Base-by-base conservation (phyloP, 805 yeast genomes). In the Yarrowia bubula region DNA sequence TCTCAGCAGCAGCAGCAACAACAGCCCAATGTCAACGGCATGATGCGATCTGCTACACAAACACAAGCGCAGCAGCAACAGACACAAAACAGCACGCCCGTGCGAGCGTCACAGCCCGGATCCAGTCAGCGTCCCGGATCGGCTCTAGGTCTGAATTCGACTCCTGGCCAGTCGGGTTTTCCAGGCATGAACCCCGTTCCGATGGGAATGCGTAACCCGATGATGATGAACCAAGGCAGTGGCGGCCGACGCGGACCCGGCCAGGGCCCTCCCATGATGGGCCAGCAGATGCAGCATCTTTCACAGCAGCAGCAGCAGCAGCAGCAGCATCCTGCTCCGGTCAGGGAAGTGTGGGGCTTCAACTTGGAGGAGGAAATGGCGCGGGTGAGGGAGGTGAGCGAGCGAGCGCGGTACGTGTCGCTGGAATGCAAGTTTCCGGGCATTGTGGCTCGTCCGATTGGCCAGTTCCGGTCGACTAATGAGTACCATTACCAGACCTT, bases 401-500 rank as follows among this genome's bases (percentile, higher is more conserved):
- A 75, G 28, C 72, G 74, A 43, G 79, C 76, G 70, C 76, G 76
- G 53, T 76, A 74, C 63, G 71, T 79, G 8, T 73, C 81, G 3
- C 83, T 92, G 66, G 92, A 92, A 70, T 92, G 96, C 53, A 98
- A 95, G 75, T 92, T 95, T 73, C 97, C 97, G 0, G 99, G 99
- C 0, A 90, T 96, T 22, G 88, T 93, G 32, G 97, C 97, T 2
- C 84, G 99, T 71, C 99, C 99, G 14, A 89, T 95, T 67, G 99
- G 99, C 17, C 85, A 90, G 17, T 95, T 95, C 77, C 85, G 90
- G 71, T 86, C 95, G 1, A 89, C 95, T 14, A 82, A 88, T 28
- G 98, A 95, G 75, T 95, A 92, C 76, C 98, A 95, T 75, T 95
- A 93, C 74, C 99, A 95, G 76, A 93, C 98, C 0, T 82, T 95